Evolutionary conservation across 139 green algal genomes (phyloP).

Genomic region (Chlamydomonas sphaeroides): DNA sequence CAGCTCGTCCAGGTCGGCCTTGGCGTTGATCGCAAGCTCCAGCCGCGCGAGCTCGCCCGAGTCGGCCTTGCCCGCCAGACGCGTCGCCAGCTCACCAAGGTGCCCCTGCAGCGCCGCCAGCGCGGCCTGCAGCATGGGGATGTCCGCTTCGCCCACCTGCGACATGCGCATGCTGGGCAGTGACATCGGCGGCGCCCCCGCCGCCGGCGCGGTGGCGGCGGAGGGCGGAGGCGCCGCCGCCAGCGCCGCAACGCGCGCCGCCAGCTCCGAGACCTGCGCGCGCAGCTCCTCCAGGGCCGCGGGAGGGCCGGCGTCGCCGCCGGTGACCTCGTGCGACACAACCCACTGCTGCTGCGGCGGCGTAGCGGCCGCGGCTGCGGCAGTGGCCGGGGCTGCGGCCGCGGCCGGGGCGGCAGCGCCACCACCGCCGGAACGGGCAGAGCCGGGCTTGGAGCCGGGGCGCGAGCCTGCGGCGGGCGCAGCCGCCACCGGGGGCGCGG

Average conservation of each 20-base stretch:
- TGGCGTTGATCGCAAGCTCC: conserved; percentile 33
- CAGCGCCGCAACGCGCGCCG: background rate
- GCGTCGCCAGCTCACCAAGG: conserved; percentile 20
- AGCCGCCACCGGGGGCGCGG: background rate
- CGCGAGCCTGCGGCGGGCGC: background rate
- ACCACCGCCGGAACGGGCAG: background rate
- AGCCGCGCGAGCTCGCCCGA: background rate
- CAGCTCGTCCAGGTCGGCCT: conserved; percentile 40
- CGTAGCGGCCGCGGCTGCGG: background rate
- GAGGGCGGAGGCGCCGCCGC: background rate
- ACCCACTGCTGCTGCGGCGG: conserved; percentile 19
- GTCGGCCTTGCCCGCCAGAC: conserved; percentile 39
- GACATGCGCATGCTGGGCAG: too few species aligned
- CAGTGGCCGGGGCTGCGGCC: background rate
- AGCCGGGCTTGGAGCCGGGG: background rate
- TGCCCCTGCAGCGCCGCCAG: conserved; percentile 21
- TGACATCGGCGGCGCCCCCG: background rate
- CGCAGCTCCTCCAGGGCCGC: conserved; percentile 3
- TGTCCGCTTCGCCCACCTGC: too few species aligned
- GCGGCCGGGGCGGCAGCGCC: too few species aligned
- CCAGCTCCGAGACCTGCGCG: background rate
- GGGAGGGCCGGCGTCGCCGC: background rate
- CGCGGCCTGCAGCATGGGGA: background rate
- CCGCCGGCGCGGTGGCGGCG: background rate
- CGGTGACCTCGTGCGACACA: conserved; percentile 12